Conservation (phyloP, 768 basidiomycete genomes). For the Sarcodon aspratus region DNA sequence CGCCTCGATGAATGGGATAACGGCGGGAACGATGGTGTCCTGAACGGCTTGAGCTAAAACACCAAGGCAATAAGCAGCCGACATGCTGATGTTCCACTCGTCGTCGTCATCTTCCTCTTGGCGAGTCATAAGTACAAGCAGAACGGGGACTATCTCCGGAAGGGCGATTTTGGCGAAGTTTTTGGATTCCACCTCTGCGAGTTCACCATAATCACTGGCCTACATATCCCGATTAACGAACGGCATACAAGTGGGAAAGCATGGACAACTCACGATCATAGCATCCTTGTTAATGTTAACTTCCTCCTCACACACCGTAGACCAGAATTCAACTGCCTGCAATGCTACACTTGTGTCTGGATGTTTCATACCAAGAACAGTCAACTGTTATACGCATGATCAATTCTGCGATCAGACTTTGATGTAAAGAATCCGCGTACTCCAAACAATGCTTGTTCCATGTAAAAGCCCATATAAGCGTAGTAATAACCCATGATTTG, state of each 20-base stretch:
- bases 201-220: conserved; percentile 86
- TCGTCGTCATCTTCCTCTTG: conserved; percentile 98
- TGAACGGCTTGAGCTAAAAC: conserved; percentile 86
- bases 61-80: conserved; percentile 83
- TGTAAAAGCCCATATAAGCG: conserved; percentile 98
- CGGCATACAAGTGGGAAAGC: background rate
- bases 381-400: conserved; percentile 45
- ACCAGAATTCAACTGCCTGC: conserved; percentile 99
- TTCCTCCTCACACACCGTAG: conserved; percentile 97
- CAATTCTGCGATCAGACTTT: background rate
- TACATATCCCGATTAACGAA: conserved; percentile 15
- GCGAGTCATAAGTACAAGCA: conserved; percentile 76
- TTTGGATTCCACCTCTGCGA: conserved; percentile 75
- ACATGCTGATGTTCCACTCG: conserved; percentile 98
- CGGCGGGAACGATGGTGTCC: conserved; percentile 82
- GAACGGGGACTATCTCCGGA: conserved; percentile 89
- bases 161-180: conserved; percentile 92
- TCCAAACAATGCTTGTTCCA: conserved; percentile 97
- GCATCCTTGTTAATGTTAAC: conserved; percentile 86
- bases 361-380: conserved; percentile 96
- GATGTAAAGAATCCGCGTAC: conserved; percentile 34
- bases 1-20: conserved; percentile 96
- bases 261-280: conserved; percentile 50
- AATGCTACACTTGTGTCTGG: conserved; percentile 82
- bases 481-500: conserved; percentile 97